These are phyloP conservation scores for Ormosia emarginata DNA, from an alignment of 306 rosid species.

Conservation along the genomic window DNA sequence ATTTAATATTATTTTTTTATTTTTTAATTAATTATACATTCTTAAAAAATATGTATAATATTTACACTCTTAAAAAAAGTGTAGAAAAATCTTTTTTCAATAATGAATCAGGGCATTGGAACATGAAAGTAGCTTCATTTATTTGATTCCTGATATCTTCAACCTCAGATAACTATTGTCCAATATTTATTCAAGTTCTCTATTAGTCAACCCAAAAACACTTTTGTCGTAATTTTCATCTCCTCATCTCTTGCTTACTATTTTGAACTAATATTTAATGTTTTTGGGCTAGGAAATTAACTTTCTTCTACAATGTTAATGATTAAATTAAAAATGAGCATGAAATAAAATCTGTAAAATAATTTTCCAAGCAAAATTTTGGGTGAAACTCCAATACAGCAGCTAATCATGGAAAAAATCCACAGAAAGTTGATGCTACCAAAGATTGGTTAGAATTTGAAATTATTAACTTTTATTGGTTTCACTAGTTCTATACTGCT, in stretches of 20 bases:
- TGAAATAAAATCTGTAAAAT: not conserved
- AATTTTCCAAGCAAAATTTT: not conserved
- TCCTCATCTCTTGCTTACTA: not conserved
- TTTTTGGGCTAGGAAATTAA: not conserved
- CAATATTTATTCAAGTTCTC: not conserved
- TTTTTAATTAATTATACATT: too few relatives aligned
- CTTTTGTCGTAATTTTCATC: not conserved
- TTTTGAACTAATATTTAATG: not conserved
- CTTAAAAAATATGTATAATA: too few relatives aligned
- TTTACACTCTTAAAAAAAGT: too few relatives aligned
- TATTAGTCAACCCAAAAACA: not conserved
- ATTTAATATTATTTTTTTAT: too few relatives aligned
- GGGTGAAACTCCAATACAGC: not conserved
- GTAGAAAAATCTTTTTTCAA: too few relatives aligned
- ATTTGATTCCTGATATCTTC: not conserved
- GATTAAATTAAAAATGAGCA: not conserved
- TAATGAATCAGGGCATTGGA: not conserved
- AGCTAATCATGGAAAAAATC: not conserved
- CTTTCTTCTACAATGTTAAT: not conserved
- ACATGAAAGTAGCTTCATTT: not conserved
- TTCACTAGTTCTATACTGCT: not conserved
- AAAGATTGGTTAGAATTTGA: not conserved
- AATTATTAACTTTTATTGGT: not conserved
- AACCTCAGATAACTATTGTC: not conserved
- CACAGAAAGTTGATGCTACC: not conserved